phyloP scores from a whole-genome alignment of 2,329 filamentous ascomycete genomes.

The Fusarium sp. region DNA sequence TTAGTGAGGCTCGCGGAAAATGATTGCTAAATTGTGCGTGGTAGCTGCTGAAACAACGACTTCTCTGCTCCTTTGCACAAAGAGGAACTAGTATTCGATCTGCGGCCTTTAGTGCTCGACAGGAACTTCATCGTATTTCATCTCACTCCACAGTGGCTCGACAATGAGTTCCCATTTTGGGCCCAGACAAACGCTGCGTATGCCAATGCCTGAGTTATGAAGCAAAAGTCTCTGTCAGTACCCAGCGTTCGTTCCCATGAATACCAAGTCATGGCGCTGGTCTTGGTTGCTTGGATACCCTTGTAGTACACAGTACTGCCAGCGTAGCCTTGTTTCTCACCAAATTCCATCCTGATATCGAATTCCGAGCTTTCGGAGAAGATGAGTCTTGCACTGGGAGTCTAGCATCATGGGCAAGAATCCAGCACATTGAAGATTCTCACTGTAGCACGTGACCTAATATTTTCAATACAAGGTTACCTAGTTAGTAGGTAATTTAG shows the following conservation, averaged over 20 bases:
- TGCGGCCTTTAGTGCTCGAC: background rate
- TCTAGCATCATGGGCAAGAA: background rate
- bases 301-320: background rate
- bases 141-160: background rate
- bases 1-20: background rate
- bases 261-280: background rate
- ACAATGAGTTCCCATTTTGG: background rate
- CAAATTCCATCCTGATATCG: background rate
- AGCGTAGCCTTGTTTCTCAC: background rate
- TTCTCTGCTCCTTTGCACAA: background rate
- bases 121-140: background rate
- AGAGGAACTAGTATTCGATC: background rate
- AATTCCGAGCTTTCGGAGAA: background rate
- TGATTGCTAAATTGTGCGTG: background rate
- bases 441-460: slow-evolving; percentile 10
- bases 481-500: background rate
- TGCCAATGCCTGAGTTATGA: background rate
- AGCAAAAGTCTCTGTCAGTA: background rate
- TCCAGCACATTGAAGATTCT: background rate
- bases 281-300: background rate
- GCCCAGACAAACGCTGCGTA: background rate
- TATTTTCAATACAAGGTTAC: background rate
- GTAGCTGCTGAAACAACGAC: background rate
- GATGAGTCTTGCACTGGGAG: background rate
- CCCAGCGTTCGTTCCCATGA: background rate